Conservation (phyloP, 768 basidiomycete species). For the Mycena maculata region DNA sequence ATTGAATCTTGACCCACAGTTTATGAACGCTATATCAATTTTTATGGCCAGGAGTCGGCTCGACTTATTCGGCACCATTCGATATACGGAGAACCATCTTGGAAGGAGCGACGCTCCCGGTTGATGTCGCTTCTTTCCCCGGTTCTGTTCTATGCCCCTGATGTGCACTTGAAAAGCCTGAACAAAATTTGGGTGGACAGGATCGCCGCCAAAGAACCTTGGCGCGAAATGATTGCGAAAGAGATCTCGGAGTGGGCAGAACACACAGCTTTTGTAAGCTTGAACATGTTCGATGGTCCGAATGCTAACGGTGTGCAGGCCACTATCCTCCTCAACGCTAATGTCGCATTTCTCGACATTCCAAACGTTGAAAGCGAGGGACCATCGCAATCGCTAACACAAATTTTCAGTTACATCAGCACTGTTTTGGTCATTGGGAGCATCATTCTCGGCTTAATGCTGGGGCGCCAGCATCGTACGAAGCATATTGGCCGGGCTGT, state of each 20-base stretch:
- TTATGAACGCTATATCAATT: constrained; percentile 52
- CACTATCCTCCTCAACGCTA: constrained; percentile 60
- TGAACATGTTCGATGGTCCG: background rate
- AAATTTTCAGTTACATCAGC: constrained; percentile 59
- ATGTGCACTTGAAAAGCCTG: constrained; percentile 53
- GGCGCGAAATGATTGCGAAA: constrained; percentile 53
- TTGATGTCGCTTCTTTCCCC: constrained; percentile 51
- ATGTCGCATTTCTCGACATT: constrained; percentile 63
- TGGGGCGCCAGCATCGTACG: constrained; percentile 55
- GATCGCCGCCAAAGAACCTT: constrained; percentile 50
- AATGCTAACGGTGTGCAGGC: constrained; percentile 45
- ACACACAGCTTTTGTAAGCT: constrained; percentile 56
- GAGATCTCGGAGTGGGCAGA: constrained; percentile 54
- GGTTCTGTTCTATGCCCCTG: constrained; percentile 59
- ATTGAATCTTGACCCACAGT: constrained; percentile 39
- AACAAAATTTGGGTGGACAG: constrained; percentile 62
- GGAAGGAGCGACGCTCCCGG: constrained; percentile 40
- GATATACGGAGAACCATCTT: constrained; percentile 38
- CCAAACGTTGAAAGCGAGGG: constrained; percentile 46
- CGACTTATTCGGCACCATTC: constrained; percentile 52
- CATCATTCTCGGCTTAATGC: constrained; percentile 55
- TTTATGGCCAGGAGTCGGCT: constrained; percentile 56
- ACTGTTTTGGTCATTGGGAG: constrained; percentile 54
- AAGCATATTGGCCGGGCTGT: constrained; percentile 43
- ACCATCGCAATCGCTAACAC: constrained; percentile 36